Evolutionary conservation across 495 filamentous ascomycete species (phyloP), one percentile per base, ranked within the genome.

Genomic region (Neurospora sp.): DNA sequence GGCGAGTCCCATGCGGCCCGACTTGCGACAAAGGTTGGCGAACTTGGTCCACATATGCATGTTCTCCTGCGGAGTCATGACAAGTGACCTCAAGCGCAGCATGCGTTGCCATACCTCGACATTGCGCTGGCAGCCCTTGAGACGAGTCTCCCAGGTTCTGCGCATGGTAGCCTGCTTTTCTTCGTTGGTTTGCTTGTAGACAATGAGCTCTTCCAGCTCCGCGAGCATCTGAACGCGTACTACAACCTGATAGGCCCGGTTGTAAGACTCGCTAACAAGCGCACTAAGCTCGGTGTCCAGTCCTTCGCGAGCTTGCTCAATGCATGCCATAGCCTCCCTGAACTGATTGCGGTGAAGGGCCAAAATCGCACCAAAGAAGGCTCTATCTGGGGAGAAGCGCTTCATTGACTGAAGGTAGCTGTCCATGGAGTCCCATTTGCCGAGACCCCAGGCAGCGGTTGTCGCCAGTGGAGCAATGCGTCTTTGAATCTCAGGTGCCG

Each of bases 11-110:
- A 93, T 94, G 11, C 96, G 91, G 70, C 93, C 92, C 39, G 94
- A 97, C 79, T 98, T 99, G 77, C 96, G 91, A 81, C 96, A 99
- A 9, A 99, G 88, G 76, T 98, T 98, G 74, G 96, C 93, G 77
- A 97, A 98, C 79, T 99, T 99, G 84, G 98, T 98, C 87, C 92
- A 97, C 94, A 98, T 98, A 77, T 96, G 92, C 86, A 96, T 92
- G 76, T 98, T 97, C 79, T 99, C 94, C 39, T 88, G 89, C 5
- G 96, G 94, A 12, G 88, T 88, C 70, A 97, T 94, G 69, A 99
- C 96, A 66, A 99, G 88, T 18, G 92, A 92, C 74, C 96, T 89
- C 44, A 98, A 92, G 80, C 97, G 96, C 35, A 99, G 89, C 93
- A 97, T 98, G 54, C 96, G 88, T 79, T 97, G 94, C 96, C 96